Evolutionary conservation across 179 eudicot genomes (phyloP).

Genomic region (Carnegiea gigantea): DNA sequence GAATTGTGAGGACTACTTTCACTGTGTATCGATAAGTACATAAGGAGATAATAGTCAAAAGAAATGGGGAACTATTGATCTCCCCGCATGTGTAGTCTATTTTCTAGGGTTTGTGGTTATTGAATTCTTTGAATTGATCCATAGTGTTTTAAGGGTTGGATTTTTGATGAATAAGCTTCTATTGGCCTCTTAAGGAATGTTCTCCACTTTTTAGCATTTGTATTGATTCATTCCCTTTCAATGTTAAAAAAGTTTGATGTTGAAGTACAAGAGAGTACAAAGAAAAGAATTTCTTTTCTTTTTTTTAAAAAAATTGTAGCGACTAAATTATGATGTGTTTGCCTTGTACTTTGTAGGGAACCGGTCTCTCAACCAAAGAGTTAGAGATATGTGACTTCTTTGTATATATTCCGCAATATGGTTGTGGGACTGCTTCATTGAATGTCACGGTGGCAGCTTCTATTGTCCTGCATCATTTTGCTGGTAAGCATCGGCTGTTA

Average conservation of each 20-base stretch:
- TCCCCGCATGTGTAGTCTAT: background rate
- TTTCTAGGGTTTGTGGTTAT: background rate
- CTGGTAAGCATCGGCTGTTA: constrained; percentile 42
- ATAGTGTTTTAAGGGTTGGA: background rate
- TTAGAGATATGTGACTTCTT: constrained; percentile 91
- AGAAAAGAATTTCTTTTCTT: background rate
- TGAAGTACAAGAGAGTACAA: background rate
- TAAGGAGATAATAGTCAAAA: background rate
- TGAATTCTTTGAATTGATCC: background rate
- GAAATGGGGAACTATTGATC: background rate
- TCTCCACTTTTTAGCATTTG: background rate
- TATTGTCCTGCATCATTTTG: constrained; percentile 89
- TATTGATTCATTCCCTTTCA: background rate
- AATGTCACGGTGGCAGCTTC: constrained; percentile 97
- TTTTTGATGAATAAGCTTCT: background rate
- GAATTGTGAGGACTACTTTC: background rate
- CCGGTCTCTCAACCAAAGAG: constrained; percentile 85
- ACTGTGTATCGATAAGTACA: background rate
- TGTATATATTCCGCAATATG: constrained; percentile 93
- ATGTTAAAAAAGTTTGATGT: background rate
- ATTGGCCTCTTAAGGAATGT: background rate
- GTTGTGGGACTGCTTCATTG: constrained; percentile 95
- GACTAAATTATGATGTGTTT: constrained; percentile 2
- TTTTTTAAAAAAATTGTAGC: background rate
- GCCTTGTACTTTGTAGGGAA: constrained; percentile 54